A percentile compares a stretch with the other conserved stretches of the same genome.
These are phyloP conservation scores for Mucor circinelloides DNA, from an alignment of 371 early-diverging fungal species.

Conservation along the genomic window DNA sequence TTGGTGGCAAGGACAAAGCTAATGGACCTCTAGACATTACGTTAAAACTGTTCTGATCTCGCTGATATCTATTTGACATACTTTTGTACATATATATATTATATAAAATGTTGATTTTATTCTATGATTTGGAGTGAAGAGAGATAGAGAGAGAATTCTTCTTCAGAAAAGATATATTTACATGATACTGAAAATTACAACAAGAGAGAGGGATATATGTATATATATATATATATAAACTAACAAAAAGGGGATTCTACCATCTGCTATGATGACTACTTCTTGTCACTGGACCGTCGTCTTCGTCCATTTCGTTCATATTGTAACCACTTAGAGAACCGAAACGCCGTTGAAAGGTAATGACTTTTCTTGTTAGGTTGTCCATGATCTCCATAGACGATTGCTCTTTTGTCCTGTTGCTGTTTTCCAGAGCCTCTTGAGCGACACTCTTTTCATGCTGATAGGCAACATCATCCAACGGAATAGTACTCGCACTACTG, in stretches of 20 bases:
- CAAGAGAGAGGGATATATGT: not conserved
- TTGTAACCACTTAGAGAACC: constrained; percentile 5
- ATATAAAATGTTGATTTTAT: too few species aligned
- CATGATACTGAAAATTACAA: not conserved
- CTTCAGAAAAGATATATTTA: not conserved
- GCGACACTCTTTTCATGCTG: constrained; percentile 31
- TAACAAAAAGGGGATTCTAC: not conserved
- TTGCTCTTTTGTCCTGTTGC: constrained; percentile 17
- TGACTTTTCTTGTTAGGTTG: constrained; percentile 38
- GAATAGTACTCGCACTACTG: constrained; percentile 38
- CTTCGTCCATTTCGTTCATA: not conserved
- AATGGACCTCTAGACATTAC: not conserved
- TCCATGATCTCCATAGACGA: constrained; percentile 52
- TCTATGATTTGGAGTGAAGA: not conserved
- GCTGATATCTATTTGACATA: not conserved
- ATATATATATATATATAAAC: too few species aligned
- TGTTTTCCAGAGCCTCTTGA: constrained; percentile 28
- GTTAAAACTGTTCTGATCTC: not conserved
- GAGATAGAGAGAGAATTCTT: not conserved
- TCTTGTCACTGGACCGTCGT: constrained; percentile 13
- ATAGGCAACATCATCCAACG: constrained; percentile 13
- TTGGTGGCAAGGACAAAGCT: not conserved
- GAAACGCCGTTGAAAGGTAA: constrained; percentile 48
- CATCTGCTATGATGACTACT: constrained; percentile 6
- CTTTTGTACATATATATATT: not conserved